phyloP scores from a whole-genome alignment of 1,139 yeast genomes.

The Williopsis jadinii region DNA sequence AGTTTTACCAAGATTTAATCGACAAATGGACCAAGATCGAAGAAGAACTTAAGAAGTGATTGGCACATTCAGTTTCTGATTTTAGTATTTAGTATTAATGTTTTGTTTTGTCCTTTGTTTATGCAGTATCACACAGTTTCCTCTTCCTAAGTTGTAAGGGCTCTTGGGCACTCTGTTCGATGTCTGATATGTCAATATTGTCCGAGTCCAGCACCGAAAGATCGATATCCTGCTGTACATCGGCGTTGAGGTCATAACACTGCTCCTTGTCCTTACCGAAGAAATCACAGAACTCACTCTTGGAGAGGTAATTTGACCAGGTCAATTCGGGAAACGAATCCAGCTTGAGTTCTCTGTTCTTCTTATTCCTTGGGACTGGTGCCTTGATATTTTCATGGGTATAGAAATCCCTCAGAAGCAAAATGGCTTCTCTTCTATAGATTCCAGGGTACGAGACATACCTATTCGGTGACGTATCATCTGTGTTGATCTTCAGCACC shows the following conservation, averaged over 20 bases:
- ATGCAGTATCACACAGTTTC: conserved; percentile 1
- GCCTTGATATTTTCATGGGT: conserved; percentile 80
- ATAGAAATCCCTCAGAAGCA: conserved; percentile 74
- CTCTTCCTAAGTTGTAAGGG: conserved; percentile 12
- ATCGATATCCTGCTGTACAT: conserved; percentile 22
- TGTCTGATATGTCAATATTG: conserved; percentile 17
- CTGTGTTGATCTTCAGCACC: conserved; percentile 57
- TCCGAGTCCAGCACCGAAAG: conserved; percentile 22
- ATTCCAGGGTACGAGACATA: conserved; percentile 73
- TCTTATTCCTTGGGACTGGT: conserved; percentile 72
- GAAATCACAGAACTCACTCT: conserved; percentile 37
- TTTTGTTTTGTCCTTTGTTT: conserved; percentile 1
- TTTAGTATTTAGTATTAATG: neutral
- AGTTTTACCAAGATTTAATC: conserved; percentile 65
- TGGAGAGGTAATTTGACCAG: conserved; percentile 40
- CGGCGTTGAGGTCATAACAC: conserved; percentile 24
- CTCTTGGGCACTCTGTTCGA: conserved; percentile 15
- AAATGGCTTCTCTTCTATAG: conserved; percentile 72
- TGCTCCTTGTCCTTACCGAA: conserved; percentile 39
- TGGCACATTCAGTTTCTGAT: neutral
- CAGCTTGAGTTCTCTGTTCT: conserved; percentile 64
- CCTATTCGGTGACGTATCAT: conserved; percentile 28
- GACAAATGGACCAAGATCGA: conserved; percentile 67
- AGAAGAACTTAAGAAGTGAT: conserved; percentile 27
- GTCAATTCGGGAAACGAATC: conserved; percentile 55